Base-by-base conservation (phyloP, 768 basidiomycete species). In the Mycena vitilis region DNA sequence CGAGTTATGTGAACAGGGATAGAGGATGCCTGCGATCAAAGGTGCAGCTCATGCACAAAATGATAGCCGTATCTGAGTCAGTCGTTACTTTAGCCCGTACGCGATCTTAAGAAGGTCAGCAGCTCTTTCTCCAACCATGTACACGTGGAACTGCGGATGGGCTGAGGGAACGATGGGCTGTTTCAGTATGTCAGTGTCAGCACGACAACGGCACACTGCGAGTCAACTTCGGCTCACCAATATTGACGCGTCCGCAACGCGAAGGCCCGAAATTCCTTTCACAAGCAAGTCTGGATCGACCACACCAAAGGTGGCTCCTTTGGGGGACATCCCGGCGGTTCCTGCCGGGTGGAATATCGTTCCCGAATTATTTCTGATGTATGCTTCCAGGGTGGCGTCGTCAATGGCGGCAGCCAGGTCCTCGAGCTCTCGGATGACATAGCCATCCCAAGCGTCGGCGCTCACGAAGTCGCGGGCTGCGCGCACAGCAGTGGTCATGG, bases 241-340 rank as follows among this genome's bases (percentile, higher is more conserved):
- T 20, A 80, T 72, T 11, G 77, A 78, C 4, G 78, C 76, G 67
- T 81, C 79, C 16, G 78, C 74, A 30, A 81, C 71, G 4, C 81
- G 74, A n/a, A 81, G 59, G 7, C 76, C 79, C 2, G 49, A 38
- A 8, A 72, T 70, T 5, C 77, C 76, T 60, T 80, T 78, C 3
- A 79, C 76, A 2, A 64, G 40, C 4, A 81, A 63, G 22, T 75
- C 64, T 8, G 77, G 70, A 60, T 78, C 74, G 7, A 79, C 74
- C n/a, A 79, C 79, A 12, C 78, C 79, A 44, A 57, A 68, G 0
- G 2, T 18, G 1, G 66, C 66, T 23, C 65, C 51, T 25, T 47
- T 54, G 0, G 75, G 63, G 2, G 75, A 74, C 77, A 78, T 77
- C 34, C 63, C 61, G 25, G 75, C 74, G 2, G 71, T 73, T 22